Evolutionary conservation across 176 grass and related monocot genomes (phyloP).

Genomic region (Oryza coarctata): DNA sequence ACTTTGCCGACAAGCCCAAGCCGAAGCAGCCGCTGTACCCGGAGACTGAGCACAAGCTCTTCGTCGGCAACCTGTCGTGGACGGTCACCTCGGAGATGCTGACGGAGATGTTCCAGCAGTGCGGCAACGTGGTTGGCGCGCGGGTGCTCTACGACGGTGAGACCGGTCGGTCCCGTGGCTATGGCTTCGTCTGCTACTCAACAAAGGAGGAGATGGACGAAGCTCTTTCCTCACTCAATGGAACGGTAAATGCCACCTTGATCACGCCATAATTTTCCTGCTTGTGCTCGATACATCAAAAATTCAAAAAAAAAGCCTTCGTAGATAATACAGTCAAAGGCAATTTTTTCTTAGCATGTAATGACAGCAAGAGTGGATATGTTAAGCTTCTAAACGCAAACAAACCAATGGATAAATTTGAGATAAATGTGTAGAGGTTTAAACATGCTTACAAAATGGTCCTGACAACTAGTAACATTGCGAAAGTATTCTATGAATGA

Average conservation of each 20-base stretch:
- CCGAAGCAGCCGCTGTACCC: slow-evolving; percentile 65
- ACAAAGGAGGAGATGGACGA: slow-evolving; percentile 88
- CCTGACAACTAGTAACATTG: neutral
- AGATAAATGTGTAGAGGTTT: neutral
- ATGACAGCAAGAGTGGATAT: neutral
- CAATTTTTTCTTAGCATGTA: neutral
- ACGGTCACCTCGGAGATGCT: slow-evolving; percentile 71
- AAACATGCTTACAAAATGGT: neutral
- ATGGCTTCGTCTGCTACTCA: slow-evolving; percentile 87
- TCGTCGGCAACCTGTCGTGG: slow-evolving; percentile 91
- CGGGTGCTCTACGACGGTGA: slow-evolving; percentile 86
- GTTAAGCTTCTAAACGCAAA: neutral
- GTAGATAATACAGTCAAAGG: no score
- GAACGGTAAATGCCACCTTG: slow-evolving; percentile 40
- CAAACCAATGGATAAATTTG: neutral
- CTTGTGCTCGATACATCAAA: neutral
- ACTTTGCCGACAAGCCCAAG: slow-evolving; percentile 82
- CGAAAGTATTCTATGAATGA: neutral
- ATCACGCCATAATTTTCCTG: neutral
- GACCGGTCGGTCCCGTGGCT: slow-evolving; percentile 68
- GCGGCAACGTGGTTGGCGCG: slow-evolving; percentile 70
- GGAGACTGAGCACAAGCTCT: slow-evolving; percentile 81
- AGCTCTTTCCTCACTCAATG: slow-evolving; percentile 65
- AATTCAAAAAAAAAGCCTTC: no score
- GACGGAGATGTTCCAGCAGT: slow-evolving; percentile 51